Base-by-base conservation (phyloP, 805 yeast genomes). In the Wickerhamomyces kurtzmanii region DNA sequence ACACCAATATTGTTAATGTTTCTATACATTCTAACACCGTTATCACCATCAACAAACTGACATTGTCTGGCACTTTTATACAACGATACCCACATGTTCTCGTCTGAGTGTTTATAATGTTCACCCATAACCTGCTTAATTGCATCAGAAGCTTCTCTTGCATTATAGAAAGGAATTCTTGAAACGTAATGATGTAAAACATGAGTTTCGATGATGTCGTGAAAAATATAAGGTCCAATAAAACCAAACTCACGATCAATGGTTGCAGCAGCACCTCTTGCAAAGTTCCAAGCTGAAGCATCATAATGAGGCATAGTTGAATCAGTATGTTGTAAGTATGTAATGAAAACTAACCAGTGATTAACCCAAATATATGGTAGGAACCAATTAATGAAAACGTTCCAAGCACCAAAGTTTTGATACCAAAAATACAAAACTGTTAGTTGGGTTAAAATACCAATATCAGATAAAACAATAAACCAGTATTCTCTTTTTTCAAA, bases 261-360 rank as follows among this genome's bases (percentile, higher is more conserved):
- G 32, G 94, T 83, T 35, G 89, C 82, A 31, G 91, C 87, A 17
- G 94, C 94, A 40, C 94, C 94, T 49, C 87, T 71, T 28, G 87
- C 86, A 51, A 80, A 81, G 42, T 68, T 82, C 94, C 94, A 83
- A 53, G 75, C 77, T 22, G 56, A 45, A 33, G 75, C 69, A 34
- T 73, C 76, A 59, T 83, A 83, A 55, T 83, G 94, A 17, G 94
- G 87, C 65, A 84, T 65, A 11, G 68, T 43, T 17, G 83, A 74
- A 53, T 80, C 89, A 12, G 91, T 70, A 59, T 83, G 94, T 55
- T 83, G 94, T 45, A 83, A 68, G 54, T 60, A 84, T 22, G 94
- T 83, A 53, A 83, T 80, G 56, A 80, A 80, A 24, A 84, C 93
- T 39, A 83, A 65, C 94, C 94, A 83, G 60, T 84, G 93, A 71